Base-by-base conservation (phyloP, 441 rosid species). In the Arabidopsis lyrata region DNA sequence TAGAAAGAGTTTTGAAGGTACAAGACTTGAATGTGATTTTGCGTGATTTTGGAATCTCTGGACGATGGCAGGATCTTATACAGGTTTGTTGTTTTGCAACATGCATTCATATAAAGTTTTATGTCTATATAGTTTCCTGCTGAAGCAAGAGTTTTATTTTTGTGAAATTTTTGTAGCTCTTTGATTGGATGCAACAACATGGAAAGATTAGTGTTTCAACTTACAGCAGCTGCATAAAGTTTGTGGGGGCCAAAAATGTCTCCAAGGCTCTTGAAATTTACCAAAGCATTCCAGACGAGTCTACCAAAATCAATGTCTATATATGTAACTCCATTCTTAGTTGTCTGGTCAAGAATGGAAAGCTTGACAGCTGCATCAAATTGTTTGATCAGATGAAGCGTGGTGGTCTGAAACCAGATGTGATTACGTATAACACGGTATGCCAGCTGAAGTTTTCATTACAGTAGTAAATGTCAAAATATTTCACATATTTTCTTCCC, bases 331-430 rank as follows among this genome's bases (percentile, higher is more conserved):
- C 97, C 44, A 63, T 90, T 62, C 93, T 94, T 76, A 82, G 87
- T 76, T 90, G 92, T 81, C 76, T 94, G 55, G 85, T 90, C 41
- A 89, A 76, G 84, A 90, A 84, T 81, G 91, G 92, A 52, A 94
- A 86, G 81, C 80, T 86, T 31, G 81, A 89, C 44, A 81, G 82
- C 49, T 74, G 90, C 80, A 68, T 89, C 67, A 83, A 83, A 65
- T 64, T 86, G 82, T 94, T 94, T 84, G 86, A 84, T 82, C 80
- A 92, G 81, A 95, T 90, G 99, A 92, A 92, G 94, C 92, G 74
- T 39, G 76, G 77, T 81, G 99, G 99, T 50, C 85, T 94, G 27
- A 70, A 66, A 77, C 99, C 99, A 24, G 97, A 94, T 84, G 80
- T 82, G 32, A 74, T 94, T 55, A 90, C 99, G 0, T 92, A 90